Percentiles rank a stretch among this genome's conserved stretches.
These are phyloP conservation scores for Apiosordaria backusii DNA, from an alignment of 495 filamentous ascomycete genomes.

Conservation along the genomic window DNA sequence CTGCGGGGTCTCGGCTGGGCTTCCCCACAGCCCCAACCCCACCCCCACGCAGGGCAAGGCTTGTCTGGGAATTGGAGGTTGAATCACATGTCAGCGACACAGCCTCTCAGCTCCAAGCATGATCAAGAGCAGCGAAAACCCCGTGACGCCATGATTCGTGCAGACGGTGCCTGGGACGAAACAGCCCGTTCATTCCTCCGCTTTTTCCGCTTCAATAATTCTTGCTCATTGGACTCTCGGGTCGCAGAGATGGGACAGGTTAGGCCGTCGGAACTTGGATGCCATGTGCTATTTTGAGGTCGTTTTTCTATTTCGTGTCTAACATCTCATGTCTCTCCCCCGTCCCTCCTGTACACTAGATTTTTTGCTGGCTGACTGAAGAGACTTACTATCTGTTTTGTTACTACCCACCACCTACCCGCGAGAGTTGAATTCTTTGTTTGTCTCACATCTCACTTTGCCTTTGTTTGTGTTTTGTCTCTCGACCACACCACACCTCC, in stretches of 20 bases:
- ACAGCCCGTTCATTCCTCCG: not conserved
- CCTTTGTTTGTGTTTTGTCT: not conserved
- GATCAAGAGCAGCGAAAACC: conserved; percentile 3
- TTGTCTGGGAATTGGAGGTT: not conserved
- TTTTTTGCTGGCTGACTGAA: not conserved
- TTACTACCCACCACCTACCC: no score
- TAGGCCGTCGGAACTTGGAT: not conserved
- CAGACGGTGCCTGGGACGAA: not conserved
- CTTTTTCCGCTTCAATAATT: not conserved
- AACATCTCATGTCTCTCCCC: not conserved
- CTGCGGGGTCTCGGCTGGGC: not conserved
- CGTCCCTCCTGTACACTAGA: not conserved
- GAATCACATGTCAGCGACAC: not conserved
- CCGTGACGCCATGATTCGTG: conserved; percentile 26
- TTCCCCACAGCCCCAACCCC: not conserved
- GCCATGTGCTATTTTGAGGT: not conserved
- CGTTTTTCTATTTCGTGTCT: not conserved
- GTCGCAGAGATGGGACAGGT: not conserved
- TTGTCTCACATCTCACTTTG: not conserved
- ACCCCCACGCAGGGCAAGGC: not conserved
- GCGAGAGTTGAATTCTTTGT: not conserved
- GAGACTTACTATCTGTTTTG: not conserved
- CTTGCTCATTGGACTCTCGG: not conserved
- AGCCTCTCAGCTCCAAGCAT: not conserved
- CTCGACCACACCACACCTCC: not conserved